Base-by-base conservation (phyloP, 2,329 filamentous ascomycete species). In the Diaporthe capsici region DNA sequence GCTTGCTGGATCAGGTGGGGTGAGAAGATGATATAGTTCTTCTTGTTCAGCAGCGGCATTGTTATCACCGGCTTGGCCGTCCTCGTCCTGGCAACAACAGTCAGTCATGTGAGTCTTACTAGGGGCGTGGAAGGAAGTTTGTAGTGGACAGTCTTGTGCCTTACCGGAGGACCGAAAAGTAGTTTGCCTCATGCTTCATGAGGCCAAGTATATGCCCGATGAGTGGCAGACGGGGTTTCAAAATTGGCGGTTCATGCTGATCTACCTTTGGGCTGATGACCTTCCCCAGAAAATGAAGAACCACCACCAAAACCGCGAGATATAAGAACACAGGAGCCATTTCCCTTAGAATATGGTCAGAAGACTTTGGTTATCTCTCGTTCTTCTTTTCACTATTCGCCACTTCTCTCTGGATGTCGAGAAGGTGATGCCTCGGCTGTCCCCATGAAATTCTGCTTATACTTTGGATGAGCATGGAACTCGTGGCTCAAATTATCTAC, bases 21-120 rank as follows among this genome's bases (percentile, higher is more conserved):
- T 4, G 49, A 53, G 22, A 53, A 53, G 22, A 53, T 53, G 2
- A 25, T 53, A 53, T 53, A 53, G 49, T 53, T 53, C n/a, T 25
- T 53, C n/a, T 53, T n/a, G 49, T 53, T 53, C n/a, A 53, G n/a
- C n/a, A 53, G n/a, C n/a, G 49, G 49, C n/a, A 53, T 53, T 15
- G n/a, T 53, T 25, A 53, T 25, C 49, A 53, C 49, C 10, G 49
- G 49, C 49, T 28, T 53, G 49, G 49, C 12, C 49, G 49, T 53
- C 49, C 49, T 25, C n/a, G 49, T 53, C 10, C 49, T 53, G 49
- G 49, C 22, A 53, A 10, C n/a, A 47, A 22, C 12, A 22, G 44
- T 49, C 44, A 49, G 44, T 49, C 44, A 49, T 22, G 44, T 10
- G 8, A 49, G 44, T 49, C 17, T 0, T 7, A 17, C 20, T 53